phyloP scores from a whole-genome alignment of 192 early-diverging fungal genomes.

The Mortierella alpina region DNA sequence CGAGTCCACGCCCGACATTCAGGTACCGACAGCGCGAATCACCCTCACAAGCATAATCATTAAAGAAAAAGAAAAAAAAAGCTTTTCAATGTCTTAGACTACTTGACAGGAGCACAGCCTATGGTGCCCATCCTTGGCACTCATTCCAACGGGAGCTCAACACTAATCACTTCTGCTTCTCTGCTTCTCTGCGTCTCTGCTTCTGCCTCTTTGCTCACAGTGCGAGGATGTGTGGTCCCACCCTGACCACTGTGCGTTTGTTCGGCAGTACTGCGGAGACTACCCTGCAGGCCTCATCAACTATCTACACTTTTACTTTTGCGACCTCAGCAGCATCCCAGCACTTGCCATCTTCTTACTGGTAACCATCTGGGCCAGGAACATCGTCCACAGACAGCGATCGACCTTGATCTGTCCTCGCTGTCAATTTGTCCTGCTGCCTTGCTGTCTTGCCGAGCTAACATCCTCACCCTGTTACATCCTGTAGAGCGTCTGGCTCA shows the following conservation, averaged over 20 bases:
- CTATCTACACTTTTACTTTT: constrained; percentile 71
- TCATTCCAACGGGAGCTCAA: too few species aligned
- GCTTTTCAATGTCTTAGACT: not conserved
- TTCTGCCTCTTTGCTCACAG: constrained; percentile 31
- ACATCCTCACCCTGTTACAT: constrained; percentile 6
- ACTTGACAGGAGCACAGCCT: not conserved
- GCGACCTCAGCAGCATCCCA: constrained; percentile 46
- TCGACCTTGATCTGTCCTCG: not conserved
- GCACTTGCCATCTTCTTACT: constrained; percentile 55
- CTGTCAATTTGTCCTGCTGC: not conserved
- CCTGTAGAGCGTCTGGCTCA: constrained; percentile 69
- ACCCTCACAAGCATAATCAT: not conserved
- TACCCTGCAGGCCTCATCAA: constrained; percentile 71
- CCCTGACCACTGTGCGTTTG: constrained; percentile 68
- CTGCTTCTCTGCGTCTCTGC: not conserved
- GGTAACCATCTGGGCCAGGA: constrained; percentile 32
- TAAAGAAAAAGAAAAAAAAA: not conserved
- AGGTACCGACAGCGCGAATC: constrained; percentile 11
- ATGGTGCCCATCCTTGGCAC: too few species aligned
- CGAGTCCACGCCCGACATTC: constrained; percentile 13
- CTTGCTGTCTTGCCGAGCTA: not conserved
- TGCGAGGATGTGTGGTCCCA: constrained; percentile 64
- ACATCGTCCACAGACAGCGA: not conserved
- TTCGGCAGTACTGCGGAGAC: constrained; percentile 70
- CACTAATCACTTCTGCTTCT: not conserved